Base-by-base conservation (phyloP, 2,329 filamentous ascomycete species). In the Hypoxylon sp. region DNA sequence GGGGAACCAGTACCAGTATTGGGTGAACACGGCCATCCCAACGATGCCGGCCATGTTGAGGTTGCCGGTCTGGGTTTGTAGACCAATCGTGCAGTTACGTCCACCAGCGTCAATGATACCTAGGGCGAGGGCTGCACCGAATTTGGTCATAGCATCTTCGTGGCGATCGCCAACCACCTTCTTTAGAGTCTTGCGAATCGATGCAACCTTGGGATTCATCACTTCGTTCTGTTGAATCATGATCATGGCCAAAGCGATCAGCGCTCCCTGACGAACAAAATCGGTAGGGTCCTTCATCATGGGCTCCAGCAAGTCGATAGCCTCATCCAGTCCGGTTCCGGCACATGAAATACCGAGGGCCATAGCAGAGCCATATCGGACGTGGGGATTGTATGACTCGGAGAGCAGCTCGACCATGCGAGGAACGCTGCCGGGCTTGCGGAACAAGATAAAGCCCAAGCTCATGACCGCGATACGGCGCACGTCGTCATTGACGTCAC, bases 1-100 rank as follows among this genome's bases (percentile, higher is more conserved):
- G 63, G 95, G 95, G 87, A 99, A 99, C 95, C 95, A 99, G 83
- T 99, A 99, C 95, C 95, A 99, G 83, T 99, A 99, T 78, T 99
- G 95, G 7, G 94, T 97, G 80, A 99, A 99, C 56, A 99, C 91
- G 26, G 93, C 94, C 89, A 97, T 97, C 70, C 95, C 96, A 17
- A 99, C 94, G 70, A 99, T 97, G 65, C 93, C 96, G 17, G 94
- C 89, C 94, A 99, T 97, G 84, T 99, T 98, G 70, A 99, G 88
- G 76, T 97, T 99, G 68, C 96, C 96, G 0, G 94, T 97, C 80
- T 97, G 95, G 1, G 95, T 99, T 79, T 99, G 95, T 39, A 99
- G 85, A 28, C 94, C 94, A 71, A 99, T 98, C 17, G 95, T 97
- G 84, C 95, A 99, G 81, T 99, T 99, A 64, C 96, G 91, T 51